phyloP scores from a whole-genome alignment of 148 eudicot species.

The Persicaria tinctoria region DNA sequence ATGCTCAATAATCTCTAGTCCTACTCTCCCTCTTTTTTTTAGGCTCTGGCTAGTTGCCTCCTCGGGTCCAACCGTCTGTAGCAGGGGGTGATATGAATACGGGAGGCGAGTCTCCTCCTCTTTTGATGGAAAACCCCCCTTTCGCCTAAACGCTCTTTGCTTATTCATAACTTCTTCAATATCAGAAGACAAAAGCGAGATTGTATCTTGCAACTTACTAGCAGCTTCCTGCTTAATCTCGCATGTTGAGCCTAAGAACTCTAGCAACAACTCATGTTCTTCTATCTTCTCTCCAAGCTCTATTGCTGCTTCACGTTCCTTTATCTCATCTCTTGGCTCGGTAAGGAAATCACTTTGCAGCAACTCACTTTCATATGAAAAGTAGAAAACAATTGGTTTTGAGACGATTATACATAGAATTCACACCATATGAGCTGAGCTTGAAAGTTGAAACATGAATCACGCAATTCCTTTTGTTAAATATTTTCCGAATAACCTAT shows the following conservation, averaged over 20 bases:
- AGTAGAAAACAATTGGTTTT: background rate
- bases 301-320: slow-evolving; percentile 81
- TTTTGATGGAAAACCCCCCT: slow-evolving; percentile 30
- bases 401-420: too few species aligned
- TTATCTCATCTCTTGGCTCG: slow-evolving; percentile 56
- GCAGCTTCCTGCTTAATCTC: slow-evolving; percentile 73
- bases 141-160: slow-evolving; percentile 41
- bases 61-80: slow-evolving; percentile 27
- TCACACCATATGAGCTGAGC: background rate
- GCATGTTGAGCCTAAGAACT: slow-evolving; percentile 55
- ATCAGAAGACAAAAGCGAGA: slow-evolving; percentile 79
- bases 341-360: slow-evolving; percentile 88
- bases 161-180: slow-evolving; percentile 59
- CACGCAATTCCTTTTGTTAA: background rate
- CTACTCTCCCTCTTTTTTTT: slow-evolving; percentile 34
- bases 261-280: slow-evolving; percentile 76
- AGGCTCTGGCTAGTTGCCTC: slow-evolving; percentile 30
- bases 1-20: slow-evolving; percentile 22
- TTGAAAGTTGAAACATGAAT: too few species aligned
- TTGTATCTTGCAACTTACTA: slow-evolving; percentile 50
- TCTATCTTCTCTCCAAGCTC: slow-evolving; percentile 79
- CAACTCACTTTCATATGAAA: slow-evolving; percentile 49
- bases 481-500: background rate
- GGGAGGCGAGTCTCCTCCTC: slow-evolving; percentile 25
- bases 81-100: slow-evolving; percentile 21